Percentiles rank a stretch among this genome's conserved stretches.
Evolutionary conservation across 1,139 yeast genomes (phyloP).

Genomic region (Diutina ranongensis): DNA sequence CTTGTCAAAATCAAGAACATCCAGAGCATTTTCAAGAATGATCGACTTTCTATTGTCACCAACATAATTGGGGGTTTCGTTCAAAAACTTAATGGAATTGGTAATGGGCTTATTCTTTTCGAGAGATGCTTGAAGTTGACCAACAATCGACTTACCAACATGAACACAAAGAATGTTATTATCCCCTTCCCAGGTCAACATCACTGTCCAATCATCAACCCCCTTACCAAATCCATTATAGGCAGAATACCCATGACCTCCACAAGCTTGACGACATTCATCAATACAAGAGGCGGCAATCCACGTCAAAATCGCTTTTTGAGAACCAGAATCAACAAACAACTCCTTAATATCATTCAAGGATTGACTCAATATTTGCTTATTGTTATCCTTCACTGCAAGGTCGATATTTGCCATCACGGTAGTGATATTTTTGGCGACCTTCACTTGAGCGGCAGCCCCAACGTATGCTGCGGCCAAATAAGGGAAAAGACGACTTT

Average conservation of each 20-base stretch:
- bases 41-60: neutral
- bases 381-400: neutral
- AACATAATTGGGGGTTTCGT: neutral
- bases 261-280: constrained; percentile 5
- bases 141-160: neutral
- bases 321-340: constrained; percentile 2
- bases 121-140: neutral
- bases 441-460: too few relatives aligned
- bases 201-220: constrained; percentile 2
- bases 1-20: constrained; percentile 25
- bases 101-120: neutral
- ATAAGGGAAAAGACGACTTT: constrained; percentile 1
- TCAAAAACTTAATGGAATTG: neutral
- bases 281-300: constrained; percentile 1
- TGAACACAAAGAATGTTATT: constrained; percentile 5
- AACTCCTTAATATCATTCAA: neutral
- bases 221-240: constrained; percentile 6
- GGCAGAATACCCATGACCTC: constrained; percentile 6
- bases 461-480: constrained; percentile 1
- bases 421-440: too few relatives aligned
- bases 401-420: neutral
- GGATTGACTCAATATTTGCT: neutral
- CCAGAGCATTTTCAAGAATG: constrained; percentile 21
- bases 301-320: constrained; percentile 5
- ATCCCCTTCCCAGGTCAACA: constrained; percentile 7